Evolutionary conservation across 352 stramenopile genomes (phyloP).

Genomic region (Phytophthora citricola): DNA sequence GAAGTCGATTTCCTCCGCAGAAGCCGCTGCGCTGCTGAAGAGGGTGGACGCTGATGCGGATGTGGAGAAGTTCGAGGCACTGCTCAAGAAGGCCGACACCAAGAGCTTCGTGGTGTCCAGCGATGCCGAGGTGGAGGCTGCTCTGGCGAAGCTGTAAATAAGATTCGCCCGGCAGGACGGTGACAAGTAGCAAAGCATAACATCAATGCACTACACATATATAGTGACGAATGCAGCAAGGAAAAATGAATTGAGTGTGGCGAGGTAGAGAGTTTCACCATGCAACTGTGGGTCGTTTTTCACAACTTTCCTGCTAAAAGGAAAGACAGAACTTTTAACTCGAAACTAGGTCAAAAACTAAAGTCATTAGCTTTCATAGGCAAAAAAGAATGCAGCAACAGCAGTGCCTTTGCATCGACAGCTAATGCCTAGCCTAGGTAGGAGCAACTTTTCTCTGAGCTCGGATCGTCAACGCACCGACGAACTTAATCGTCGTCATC

Average conservation of each 20-base stretch:
- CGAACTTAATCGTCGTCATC: constrained; percentile 4
- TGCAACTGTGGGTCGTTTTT: constrained; percentile 10
- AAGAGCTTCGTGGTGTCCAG: constrained; percentile 75
- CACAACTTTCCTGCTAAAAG: too few species aligned
- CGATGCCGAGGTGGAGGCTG: constrained; percentile 61
- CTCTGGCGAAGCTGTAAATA: constrained; percentile 72
- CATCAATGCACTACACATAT: constrained; percentile 42
- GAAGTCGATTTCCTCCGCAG: constrained; percentile 64
- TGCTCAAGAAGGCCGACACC: constrained; percentile 67
- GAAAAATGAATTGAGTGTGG: constrained; percentile 26
- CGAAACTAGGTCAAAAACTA: too few species aligned
- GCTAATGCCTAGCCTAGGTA: too few species aligned
- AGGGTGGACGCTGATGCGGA: constrained; percentile 57
- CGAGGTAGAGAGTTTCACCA: constrained; percentile 7
- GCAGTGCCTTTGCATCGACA: too few species aligned
- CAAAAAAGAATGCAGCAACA: too few species aligned
- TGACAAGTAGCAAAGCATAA: constrained; percentile 35
- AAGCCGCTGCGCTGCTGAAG: constrained; percentile 57
- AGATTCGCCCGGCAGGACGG: constrained; percentile 25
- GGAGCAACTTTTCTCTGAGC: too few species aligned
- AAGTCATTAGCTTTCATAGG: too few species aligned
- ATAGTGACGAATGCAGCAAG: constrained; percentile 32
- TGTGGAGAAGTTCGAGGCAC: constrained; percentile 66
- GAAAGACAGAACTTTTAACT: too few species aligned
- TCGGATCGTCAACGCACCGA: too few species aligned